These are phyloP conservation scores for Entomortierella parvispora DNA, from an alignment of 192 early-diverging fungal species.

Conservation along the genomic window DNA sequence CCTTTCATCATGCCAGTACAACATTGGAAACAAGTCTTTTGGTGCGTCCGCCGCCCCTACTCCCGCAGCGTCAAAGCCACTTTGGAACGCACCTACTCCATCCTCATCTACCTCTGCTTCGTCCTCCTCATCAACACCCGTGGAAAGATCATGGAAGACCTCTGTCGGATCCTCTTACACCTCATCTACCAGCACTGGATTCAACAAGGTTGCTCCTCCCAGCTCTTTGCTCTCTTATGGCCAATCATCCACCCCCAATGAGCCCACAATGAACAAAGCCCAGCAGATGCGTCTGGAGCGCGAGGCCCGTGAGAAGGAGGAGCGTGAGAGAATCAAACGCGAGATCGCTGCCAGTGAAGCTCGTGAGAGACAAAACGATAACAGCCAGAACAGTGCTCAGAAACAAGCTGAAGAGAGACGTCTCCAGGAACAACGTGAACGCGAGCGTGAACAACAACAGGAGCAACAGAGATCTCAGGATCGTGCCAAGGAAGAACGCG, in stretches of 20 bases:
- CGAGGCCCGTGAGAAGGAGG: conserved; percentile 53
- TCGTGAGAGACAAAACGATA: conserved; percentile 1
- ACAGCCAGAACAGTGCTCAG: conserved; percentile 10
- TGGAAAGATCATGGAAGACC: conserved; percentile 32
- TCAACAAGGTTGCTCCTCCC: conserved; percentile 47
- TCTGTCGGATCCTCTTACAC: conserved; percentile 23
- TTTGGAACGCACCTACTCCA: conserved; percentile 4
- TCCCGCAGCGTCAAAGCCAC: not conserved
- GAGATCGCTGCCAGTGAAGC: conserved; percentile 41
- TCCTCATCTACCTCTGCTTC: not conserved
- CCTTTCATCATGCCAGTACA: not conserved
- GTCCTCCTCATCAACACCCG: conserved; percentile 10
- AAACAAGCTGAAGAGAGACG: conserved; percentile 45
- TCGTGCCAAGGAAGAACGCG: conserved; percentile 56
- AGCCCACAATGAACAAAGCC: conserved; percentile 52
- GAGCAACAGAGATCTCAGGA: conserved; percentile 55
- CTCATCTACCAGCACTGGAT: conserved; percentile 10
- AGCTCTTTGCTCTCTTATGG: conserved; percentile 19
- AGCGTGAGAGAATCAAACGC: conserved; percentile 32
- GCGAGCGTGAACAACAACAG: conserved; percentile 23
- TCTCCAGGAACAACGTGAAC: conserved; percentile 45
- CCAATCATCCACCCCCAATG: conserved; percentile 9
- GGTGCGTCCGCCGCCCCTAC: conserved; percentile 8
- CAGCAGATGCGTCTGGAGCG: conserved; percentile 38
- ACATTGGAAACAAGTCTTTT: conserved; percentile 4